These are phyloP conservation scores for Podospora sp. DNA, from an alignment of 495 filamentous ascomycete species.

Conservation along the genomic window DNA sequence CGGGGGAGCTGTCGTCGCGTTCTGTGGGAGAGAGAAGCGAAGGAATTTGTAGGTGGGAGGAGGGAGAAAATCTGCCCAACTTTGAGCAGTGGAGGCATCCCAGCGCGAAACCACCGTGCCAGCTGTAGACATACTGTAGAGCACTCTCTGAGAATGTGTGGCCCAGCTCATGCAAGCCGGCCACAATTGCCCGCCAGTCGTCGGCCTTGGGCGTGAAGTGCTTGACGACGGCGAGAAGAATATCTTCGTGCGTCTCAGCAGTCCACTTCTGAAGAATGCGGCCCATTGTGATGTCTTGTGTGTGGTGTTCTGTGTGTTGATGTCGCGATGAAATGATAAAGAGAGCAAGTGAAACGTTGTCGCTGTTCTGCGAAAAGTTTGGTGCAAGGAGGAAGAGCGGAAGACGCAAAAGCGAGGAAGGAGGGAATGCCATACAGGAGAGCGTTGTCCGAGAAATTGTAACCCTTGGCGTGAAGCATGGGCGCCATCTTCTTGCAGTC, in stretches of 20 bases:
- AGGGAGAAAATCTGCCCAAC: background rate
- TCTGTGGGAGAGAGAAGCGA: background rate
- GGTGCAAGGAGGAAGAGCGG: background rate
- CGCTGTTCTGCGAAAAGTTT: background rate
- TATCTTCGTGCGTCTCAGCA: slow-evolving; percentile 30
- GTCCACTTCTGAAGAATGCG: slow-evolving; percentile 25
- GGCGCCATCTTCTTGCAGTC: slow-evolving; percentile 27
- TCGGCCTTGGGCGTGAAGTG: slow-evolving; percentile 15
- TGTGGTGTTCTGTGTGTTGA: no score
- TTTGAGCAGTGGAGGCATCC: background rate
- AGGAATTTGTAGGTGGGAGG: background rate
- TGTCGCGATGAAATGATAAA: no score
- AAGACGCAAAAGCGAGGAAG: background rate
- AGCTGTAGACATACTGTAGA: background rate
- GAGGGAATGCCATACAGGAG: slow-evolving; percentile 37
- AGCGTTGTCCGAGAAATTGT: slow-evolving; percentile 32
- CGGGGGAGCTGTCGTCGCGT: background rate
- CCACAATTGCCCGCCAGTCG: slow-evolving; percentile 12
- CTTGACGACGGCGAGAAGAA: slow-evolving; percentile 25
- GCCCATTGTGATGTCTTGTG: slow-evolving; percentile 27
- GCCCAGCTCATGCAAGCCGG: background rate
- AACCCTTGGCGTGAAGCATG: slow-evolving; percentile 28
- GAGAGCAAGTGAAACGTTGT: background rate
- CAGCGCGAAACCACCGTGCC: background rate
- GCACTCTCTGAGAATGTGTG: slow-evolving; percentile 2